Conservation (phyloP, 176 grass and related monocot genomes). For the Oryza punctata region DNA sequence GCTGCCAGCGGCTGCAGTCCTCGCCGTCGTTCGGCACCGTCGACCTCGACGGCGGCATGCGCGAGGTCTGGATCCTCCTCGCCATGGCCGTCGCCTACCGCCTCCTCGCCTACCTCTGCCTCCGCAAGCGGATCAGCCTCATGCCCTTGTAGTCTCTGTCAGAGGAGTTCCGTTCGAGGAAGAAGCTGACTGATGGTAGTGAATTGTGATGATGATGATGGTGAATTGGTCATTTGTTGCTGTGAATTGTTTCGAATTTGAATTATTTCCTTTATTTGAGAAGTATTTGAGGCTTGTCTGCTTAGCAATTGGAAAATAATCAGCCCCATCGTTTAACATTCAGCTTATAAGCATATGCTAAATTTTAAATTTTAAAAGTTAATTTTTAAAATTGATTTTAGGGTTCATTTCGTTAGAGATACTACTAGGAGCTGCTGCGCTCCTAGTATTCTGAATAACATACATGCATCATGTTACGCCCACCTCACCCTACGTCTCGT, state of each 20-base stretch:
- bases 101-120: constrained; percentile 75
- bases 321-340: no score
- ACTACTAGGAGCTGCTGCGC: no score
- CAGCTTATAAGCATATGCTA: no score
- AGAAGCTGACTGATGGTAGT: neutral
- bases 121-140: constrained; percentile 64
- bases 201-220: neutral
- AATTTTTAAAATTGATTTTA: no score
- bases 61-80: constrained; percentile 75
- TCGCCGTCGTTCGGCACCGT: constrained; percentile 87
- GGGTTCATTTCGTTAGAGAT: no score
- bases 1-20: constrained; percentile 68
- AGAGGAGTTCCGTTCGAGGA: neutral
- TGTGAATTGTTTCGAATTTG: neutral
- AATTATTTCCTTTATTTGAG: neutral
- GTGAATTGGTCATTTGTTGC: neutral
- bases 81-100: constrained; percentile 82
- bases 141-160: constrained; percentile 51
- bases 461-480: no score
- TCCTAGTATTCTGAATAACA: no score
- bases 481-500: no score
- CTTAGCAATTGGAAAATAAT: neutral
- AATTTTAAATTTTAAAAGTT: no score
- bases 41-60: constrained; percentile 58
- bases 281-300: neutral